Evolutionary conservation across 2,329 filamentous ascomycete species (phyloP).

Genomic region (Amylocarpus encephaloides): DNA sequence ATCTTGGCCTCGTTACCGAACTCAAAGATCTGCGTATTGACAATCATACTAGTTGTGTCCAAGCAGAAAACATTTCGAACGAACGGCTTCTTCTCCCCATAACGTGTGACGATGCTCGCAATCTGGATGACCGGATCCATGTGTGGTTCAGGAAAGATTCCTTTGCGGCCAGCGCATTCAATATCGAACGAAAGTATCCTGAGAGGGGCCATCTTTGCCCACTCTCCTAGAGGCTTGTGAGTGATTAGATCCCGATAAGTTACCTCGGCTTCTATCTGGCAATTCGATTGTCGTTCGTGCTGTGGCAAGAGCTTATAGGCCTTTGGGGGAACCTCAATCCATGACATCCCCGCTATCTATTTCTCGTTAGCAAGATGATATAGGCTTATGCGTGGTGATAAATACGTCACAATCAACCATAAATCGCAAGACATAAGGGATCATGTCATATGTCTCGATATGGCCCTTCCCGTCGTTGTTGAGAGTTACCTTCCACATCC

Average conservation of each 20-base stretch:
- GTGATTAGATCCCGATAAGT: conserved; percentile 79
- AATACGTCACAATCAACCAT: conserved; percentile 91
- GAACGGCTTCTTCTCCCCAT: conserved; percentile 93
- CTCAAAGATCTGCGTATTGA: conserved; percentile 87
- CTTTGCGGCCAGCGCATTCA: conserved; percentile 94
- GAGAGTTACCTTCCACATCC: conserved; percentile 67
- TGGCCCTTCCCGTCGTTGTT: conserved; percentile 49
- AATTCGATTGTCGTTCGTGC: conserved; percentile 74
- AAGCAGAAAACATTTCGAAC: conserved; percentile 94
- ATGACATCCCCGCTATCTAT: conserved; percentile 89
- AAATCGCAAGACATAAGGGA: conserved; percentile 90
- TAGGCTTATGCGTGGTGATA: neutral
- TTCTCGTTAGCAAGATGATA: conserved; percentile 5
- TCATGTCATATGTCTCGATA: conserved; percentile 89
- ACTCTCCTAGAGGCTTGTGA: conserved; percentile 84
- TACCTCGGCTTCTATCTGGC: conserved; percentile 88
- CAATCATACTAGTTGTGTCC: conserved; percentile 85
- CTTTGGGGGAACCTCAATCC: conserved; percentile 77
- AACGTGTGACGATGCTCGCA: conserved; percentile 88
- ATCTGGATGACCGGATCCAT: conserved; percentile 96
- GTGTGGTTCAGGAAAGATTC: conserved; percentile 90
- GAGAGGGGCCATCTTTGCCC: conserved; percentile 95
- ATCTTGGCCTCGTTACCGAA: conserved; percentile 79
- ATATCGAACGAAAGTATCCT: conserved; percentile 96
- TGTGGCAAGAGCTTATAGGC: conserved; percentile 66